phyloP scores from a whole-genome alignment of 805 yeast genomes.

The Suhomyces pyralidae region DNA sequence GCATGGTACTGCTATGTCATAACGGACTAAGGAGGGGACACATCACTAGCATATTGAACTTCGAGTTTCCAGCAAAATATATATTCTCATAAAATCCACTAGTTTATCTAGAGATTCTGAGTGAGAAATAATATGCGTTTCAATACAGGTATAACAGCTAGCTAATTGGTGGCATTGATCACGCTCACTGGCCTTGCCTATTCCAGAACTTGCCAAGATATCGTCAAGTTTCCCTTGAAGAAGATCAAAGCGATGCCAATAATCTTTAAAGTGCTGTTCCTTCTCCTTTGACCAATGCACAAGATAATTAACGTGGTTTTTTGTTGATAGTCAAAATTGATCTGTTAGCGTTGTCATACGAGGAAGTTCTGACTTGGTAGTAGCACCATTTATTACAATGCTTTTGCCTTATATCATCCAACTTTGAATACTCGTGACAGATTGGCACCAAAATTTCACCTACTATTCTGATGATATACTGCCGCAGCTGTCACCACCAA shows the following conservation, averaged over 20 bases:
- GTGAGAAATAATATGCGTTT: no score
- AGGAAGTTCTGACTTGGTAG: not conserved
- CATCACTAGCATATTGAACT: no score
- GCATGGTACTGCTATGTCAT: no score
- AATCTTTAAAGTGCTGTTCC: not conserved
- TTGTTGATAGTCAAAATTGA: not conserved
- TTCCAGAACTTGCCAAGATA: not conserved
- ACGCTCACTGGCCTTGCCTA: not conserved
- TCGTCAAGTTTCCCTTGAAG: not conserved
- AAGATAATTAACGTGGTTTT: no score
- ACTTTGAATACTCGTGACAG: not conserved
- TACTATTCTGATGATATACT: not conserved
- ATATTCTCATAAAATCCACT: not conserved
- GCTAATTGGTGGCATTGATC: not conserved
- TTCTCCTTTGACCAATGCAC: not conserved
- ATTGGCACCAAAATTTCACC: not conserved
- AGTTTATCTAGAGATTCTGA: no score
- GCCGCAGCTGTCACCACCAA: not conserved
- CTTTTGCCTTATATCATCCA: not conserved
- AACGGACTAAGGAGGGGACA: no score
- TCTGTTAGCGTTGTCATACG: not conserved
- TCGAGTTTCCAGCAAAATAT: no score
- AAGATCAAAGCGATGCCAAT: not conserved
- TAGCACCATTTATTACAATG: not conserved
- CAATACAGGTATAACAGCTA: not conserved